Evolutionary conservation across 2,329 filamentous ascomycete species (phyloP).

Genomic region (Cytospora chrysosperma): DNA sequence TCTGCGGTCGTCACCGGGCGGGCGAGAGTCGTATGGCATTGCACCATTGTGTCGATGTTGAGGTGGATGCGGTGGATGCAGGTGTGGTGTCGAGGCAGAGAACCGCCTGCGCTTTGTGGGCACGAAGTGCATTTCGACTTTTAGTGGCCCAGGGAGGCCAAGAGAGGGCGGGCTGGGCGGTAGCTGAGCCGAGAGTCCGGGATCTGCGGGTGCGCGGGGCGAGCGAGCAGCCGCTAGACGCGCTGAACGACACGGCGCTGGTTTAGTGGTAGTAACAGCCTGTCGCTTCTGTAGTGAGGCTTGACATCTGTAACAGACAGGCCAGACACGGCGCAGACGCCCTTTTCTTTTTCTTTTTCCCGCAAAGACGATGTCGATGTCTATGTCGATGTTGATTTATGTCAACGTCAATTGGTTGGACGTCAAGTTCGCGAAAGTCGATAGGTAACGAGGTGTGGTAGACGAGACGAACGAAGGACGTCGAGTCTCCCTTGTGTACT

Average conservation of each 20-base stretch:
- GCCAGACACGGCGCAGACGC: neutral
- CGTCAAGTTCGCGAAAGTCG: neutral
- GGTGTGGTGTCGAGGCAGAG: conserved; percentile 26
- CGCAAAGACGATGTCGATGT: neutral
- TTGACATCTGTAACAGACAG: neutral
- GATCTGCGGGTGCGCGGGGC: conserved; percentile 17
- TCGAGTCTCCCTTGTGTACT: neutral
- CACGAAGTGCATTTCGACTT: conserved; percentile 33
- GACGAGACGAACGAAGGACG: neutral
- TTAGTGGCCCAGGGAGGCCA: conserved; percentile 27
- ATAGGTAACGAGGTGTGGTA: neutral
- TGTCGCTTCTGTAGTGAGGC: neutral
- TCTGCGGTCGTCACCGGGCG: conserved; percentile 35
- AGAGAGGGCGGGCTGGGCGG: conserved; percentile 7
- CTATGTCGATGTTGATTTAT: neutral
- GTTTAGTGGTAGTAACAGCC: neutral
- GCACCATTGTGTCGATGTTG: conserved; percentile 38
- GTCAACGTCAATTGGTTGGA: neutral
- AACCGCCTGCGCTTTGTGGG: conserved; percentile 29
- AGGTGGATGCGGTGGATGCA: conserved; percentile 5
- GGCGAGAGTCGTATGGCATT: conserved; percentile 42
- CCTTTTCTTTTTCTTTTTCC: neutral
- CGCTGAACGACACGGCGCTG: conserved; percentile 10
- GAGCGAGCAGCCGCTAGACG: conserved; percentile 21
- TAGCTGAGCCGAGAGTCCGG: conserved; percentile 12